Evolutionary conservation across 352 stramenopile genomes (phyloP).

Genomic region (Phytophthora cactorum): DNA sequence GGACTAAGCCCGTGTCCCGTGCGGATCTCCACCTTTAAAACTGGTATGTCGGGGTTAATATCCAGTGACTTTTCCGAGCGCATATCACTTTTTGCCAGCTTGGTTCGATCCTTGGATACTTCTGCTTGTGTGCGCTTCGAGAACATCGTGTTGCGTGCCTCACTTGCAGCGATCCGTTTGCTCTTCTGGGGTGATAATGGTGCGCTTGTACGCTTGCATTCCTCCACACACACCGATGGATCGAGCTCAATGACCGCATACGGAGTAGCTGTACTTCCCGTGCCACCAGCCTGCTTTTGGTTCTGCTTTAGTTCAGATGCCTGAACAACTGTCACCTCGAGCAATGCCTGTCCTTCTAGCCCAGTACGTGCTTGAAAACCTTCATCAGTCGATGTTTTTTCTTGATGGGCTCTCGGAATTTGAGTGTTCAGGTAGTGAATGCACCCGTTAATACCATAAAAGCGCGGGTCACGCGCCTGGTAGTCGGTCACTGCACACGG

Average conservation of each 20-base stretch:
- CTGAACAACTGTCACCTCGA: slow-evolving; percentile 64
- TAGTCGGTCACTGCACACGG: slow-evolving; percentile 72
- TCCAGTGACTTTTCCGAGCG: slow-evolving; percentile 55
- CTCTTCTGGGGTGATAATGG: slow-evolving; percentile 56
- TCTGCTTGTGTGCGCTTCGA: slow-evolving; percentile 59
- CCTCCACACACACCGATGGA: slow-evolving; percentile 58
- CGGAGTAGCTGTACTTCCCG: slow-evolving; percentile 40
- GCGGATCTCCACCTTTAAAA: slow-evolving; percentile 62
- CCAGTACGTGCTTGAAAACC: slow-evolving; percentile 57
- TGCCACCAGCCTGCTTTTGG: slow-evolving; percentile 28
- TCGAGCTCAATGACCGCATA: slow-evolving; percentile 73
- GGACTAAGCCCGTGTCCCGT: slow-evolving; percentile 64
- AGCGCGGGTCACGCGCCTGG: slow-evolving; percentile 61
- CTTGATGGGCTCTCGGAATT: slow-evolving; percentile 61
- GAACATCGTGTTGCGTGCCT: slow-evolving; percentile 52
- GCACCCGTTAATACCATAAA: slow-evolving; percentile 83
- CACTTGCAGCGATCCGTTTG: slow-evolving; percentile 51
- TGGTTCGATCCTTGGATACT: slow-evolving; percentile 61
- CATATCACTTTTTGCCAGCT: slow-evolving; percentile 63
- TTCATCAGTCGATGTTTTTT: slow-evolving; percentile 63
- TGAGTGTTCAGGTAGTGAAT: slow-evolving; percentile 75
- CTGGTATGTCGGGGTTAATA: slow-evolving; percentile 33
- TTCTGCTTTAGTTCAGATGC: slow-evolving; percentile 34
- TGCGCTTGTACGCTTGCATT: slow-evolving; percentile 54
- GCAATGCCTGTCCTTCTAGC: slow-evolving; percentile 62